Conservation (phyloP, 2,329 filamentous ascomycete genomes). For the Pseudogymnoascus verrucosus region DNA sequence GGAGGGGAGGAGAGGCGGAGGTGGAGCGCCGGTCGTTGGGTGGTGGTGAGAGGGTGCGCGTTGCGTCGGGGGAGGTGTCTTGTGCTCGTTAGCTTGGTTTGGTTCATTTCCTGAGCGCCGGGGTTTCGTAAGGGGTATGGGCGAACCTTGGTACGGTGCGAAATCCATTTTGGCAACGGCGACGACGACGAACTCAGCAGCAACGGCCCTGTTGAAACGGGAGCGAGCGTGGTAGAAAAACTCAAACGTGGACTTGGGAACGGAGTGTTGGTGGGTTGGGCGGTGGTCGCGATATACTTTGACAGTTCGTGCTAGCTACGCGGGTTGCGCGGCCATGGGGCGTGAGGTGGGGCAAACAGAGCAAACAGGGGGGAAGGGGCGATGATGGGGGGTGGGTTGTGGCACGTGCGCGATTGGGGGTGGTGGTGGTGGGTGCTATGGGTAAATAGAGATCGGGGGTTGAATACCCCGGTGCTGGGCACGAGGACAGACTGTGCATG, state of each 20-base stretch:
- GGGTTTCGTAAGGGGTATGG: neutral
- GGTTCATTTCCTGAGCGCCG: neutral
- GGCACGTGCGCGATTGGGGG: too few relatives aligned
- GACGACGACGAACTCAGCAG: neutral
- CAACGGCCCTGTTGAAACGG: neutral
- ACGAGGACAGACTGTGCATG: too few relatives aligned
- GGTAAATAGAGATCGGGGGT: too few relatives aligned
- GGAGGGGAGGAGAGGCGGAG: constrained; percentile 51
- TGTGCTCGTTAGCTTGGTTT: neutral
- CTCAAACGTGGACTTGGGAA: neutral
- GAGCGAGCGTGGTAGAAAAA: neutral
- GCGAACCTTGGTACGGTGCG: constrained; percentile 70
- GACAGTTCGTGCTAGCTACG: constrained; percentile 2
- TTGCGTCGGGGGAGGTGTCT: constrained; percentile 76
- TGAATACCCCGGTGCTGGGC: too few relatives aligned
- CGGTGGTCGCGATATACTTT: constrained; percentile 5
- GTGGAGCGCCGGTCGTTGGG: constrained; percentile 31
- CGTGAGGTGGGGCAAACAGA: neutral
- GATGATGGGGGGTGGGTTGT: too few relatives aligned
- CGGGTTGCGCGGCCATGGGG: constrained; percentile 5
- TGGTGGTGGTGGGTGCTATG: too few relatives aligned
- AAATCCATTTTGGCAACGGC: constrained; percentile 69
- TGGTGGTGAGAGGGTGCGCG: constrained; percentile 70
- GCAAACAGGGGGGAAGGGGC: constrained; percentile 1
- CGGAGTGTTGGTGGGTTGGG: neutral